Evolutionary conservation across 306 rosid genomes (phyloP), one percentile per base, ranked within the genome.

Genomic region (Abrus pulchellus): DNA sequence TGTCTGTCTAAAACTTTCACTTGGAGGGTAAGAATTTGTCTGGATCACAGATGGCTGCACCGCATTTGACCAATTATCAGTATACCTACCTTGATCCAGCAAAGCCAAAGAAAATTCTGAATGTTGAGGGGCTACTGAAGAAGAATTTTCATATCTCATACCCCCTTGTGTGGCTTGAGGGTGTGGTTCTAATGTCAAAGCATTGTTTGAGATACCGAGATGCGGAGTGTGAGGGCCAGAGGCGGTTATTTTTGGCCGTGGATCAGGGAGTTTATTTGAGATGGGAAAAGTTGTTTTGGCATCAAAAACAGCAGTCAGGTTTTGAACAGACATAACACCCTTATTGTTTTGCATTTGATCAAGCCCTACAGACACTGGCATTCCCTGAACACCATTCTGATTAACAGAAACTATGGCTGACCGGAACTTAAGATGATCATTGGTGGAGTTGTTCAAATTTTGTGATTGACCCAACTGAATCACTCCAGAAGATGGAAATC

Each of bases 401-500:
- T 87, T 87, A 80, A 88, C 91, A 44, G 82, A 87, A 78, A 80
- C 69, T 9, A 87, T 83, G 62, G 83, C 68, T 3, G 91, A 54
- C 82, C 76, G 92, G 71, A 84, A 85, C 66, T 84, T 86, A 9
- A 83, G 68, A 72, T 84, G 94, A 75, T 90, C 92, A 55, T 53
- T 56, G 53, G 64, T 73, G 72, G 84, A 64, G 72, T 76, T 85
- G 87, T 75, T 87, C 44, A 82, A 29, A 75, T 85, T 88, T 72
- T 70, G 92, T 38, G 89, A 38, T 60, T 91, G 92, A 77, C 91
- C 86, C 87, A 90, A 41, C 82, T 86, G 97, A 80, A 84, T 80
- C 55, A 84, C 68, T 77, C 97, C 92, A 0, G 94, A 83, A 63
- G 98, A 84, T 9, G 97, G 85, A 72, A 92, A 86, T 68, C 96